These are phyloP conservation scores for Radiomyces spectabilis DNA, from an alignment of 192 early-diverging fungal species.

Conservation along the genomic window DNA sequence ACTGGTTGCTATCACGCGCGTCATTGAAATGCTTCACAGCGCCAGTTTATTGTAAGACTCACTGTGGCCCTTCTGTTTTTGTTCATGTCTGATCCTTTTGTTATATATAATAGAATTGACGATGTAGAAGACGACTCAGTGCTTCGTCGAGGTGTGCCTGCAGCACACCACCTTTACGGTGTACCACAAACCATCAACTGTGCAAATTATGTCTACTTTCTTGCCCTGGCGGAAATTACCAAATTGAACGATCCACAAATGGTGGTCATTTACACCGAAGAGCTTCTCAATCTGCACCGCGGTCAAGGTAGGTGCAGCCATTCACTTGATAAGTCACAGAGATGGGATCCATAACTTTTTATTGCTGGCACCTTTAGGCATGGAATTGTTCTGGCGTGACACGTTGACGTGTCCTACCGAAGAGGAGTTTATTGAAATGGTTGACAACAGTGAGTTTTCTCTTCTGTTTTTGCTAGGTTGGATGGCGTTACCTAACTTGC, in stretches of 20 bases:
- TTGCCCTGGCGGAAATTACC: constrained; percentile 66
- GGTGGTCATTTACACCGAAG: constrained; percentile 77
- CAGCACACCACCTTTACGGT: constrained; percentile 93
- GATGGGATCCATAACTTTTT: too few relatives aligned
- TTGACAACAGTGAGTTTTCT: constrained; percentile 73
- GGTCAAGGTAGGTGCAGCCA: constrained; percentile 97
- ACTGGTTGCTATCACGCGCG: constrained; percentile 65
- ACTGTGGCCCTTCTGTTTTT: not conserved
- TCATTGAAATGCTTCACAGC: constrained; percentile 93
- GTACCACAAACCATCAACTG: constrained; percentile 85
- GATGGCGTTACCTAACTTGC: too few relatives aligned
- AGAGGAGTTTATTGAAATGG: constrained; percentile 90
- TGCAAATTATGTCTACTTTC: constrained; percentile 93
- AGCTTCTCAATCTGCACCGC: constrained; percentile 78
- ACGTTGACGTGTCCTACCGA: constrained; percentile 84
- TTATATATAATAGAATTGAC: constrained; percentile 60
- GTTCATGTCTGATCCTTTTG: not conserved
- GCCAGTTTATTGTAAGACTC: constrained; percentile 76
- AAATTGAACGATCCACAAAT: constrained; percentile 52
- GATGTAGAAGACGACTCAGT: constrained; percentile 89
- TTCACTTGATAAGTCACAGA: too few relatives aligned
- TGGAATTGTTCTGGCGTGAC: constrained; percentile 97
- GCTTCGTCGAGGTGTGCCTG: constrained; percentile 75
- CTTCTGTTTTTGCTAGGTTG: not conserved
- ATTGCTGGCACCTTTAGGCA: too few relatives aligned